Conservation (phyloP, 176 grass and related monocot species). For the Zoysia pacifica region DNA sequence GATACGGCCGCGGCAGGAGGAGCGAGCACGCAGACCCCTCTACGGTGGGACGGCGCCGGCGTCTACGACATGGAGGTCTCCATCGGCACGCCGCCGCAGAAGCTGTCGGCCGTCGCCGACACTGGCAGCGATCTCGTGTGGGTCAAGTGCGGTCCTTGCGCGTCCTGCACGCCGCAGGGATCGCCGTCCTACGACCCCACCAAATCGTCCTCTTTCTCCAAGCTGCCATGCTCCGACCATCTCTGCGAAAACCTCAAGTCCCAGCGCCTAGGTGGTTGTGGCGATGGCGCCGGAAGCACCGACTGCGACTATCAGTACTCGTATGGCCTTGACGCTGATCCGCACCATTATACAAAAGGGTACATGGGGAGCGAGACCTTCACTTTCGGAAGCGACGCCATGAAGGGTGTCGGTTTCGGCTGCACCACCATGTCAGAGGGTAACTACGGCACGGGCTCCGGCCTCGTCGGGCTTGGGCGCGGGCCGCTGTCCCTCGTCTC, state of each 20-base stretch:
- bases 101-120: not conserved
- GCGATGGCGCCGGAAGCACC: not conserved
- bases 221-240: not conserved
- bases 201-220: slow-evolving; percentile 7
- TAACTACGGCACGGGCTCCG: not conserved
- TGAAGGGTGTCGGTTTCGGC: not conserved
- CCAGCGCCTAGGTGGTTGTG: not conserved
- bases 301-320: not conserved
- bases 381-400: not conserved
- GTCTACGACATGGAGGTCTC: slow-evolving; percentile 11
- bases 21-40: not conserved
- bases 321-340: not conserved
- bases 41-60: not conserved
- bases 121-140: slow-evolving; percentile 31
- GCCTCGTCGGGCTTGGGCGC: not conserved
- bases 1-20: not conserved
- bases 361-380: not conserved
- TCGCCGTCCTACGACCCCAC: slow-evolving; percentile 18
- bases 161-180: not conserved
- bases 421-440: not conserved
- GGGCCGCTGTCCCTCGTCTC: not conserved
- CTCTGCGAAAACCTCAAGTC: not conserved
- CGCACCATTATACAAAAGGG: not conserved
- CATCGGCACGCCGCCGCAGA: slow-evolving; percentile 10
- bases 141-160: slow-evolving; percentile 5